Conservation (phyloP, 768 basidiomycete species). For the Boletellus sp. region DNA sequence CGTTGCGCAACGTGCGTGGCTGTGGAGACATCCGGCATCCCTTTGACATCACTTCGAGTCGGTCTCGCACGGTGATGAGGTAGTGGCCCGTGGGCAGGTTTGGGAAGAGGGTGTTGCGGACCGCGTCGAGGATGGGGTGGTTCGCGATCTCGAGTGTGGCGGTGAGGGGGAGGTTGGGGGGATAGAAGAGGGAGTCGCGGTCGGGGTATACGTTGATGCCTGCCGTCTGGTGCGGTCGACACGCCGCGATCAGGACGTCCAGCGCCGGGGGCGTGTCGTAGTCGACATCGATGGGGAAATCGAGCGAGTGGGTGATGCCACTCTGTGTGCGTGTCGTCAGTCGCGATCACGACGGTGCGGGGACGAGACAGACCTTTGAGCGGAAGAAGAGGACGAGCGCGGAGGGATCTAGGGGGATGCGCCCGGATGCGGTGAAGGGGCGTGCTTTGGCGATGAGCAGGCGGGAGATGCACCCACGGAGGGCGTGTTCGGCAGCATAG, state of each 20-base stretch:
- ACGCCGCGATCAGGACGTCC: constrained; percentile 73
- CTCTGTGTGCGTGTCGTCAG: constrained; percentile 44
- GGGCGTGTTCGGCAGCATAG: constrained; percentile 50
- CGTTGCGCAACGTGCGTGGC: constrained; percentile 50
- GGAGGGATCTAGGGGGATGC: constrained; percentile 66
- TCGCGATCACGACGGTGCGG: neutral
- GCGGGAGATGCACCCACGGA: constrained; percentile 51
- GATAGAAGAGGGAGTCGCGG: constrained; percentile 69
- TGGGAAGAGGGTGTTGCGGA: constrained; percentile 71
- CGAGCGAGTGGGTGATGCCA: constrained; percentile 74
- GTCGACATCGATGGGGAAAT: constrained; percentile 77
- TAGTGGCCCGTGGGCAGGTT: constrained; percentile 64
- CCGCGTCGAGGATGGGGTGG: constrained; percentile 77
- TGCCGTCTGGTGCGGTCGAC: constrained; percentile 59
- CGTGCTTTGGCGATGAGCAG: constrained; percentile 57
- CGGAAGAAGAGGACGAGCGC: constrained; percentile 74
- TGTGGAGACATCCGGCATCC: constrained; percentile 60
- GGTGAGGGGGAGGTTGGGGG: constrained; percentile 66
- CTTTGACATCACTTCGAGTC: constrained; percentile 61
- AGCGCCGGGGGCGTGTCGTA: constrained; percentile 73
- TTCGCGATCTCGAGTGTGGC: constrained; percentile 76
- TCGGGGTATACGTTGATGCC: constrained; percentile 51
- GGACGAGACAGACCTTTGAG: constrained; percentile 52
- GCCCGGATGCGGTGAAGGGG: constrained; percentile 63
- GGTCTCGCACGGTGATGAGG: constrained; percentile 64